phyloP scores from a whole-genome alignment of 1,139 yeast species.

The Kluyveromyces sp. region DNA sequence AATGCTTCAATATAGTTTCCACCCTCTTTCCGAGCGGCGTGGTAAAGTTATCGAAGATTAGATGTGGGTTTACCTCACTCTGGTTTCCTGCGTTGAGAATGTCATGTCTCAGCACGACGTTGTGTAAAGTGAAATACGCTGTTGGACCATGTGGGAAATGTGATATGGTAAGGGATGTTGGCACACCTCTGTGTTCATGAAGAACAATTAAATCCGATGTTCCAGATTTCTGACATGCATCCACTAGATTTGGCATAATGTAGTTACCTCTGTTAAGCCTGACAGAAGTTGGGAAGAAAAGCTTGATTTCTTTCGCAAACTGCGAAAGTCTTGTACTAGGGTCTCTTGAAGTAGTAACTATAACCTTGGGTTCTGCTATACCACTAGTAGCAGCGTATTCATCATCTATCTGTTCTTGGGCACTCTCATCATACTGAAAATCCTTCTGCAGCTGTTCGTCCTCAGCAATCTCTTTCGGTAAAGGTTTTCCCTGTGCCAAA shows the following conservation, averaged over 20 bases:
- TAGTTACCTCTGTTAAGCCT: slow-evolving; percentile 91
- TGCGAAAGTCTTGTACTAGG: slow-evolving; percentile 82
- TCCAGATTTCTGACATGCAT: slow-evolving; percentile 70
- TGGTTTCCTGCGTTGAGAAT: slow-evolving; percentile 79
- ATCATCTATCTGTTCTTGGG: slow-evolving; percentile 59
- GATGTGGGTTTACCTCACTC: slow-evolving; percentile 88
- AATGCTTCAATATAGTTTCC: slow-evolving; percentile 70
- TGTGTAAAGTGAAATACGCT: slow-evolving; percentile 87
- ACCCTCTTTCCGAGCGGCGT: slow-evolving; percentile 80
- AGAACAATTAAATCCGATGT: slow-evolving; percentile 78
- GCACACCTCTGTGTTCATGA: slow-evolving; percentile 98
- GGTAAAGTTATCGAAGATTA: slow-evolving; percentile 87
- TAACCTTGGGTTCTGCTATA: slow-evolving; percentile 81
- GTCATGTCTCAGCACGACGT: slow-evolving; percentile 91
- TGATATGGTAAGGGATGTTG: slow-evolving; percentile 84
- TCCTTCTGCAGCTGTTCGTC: slow-evolving; percentile 76
- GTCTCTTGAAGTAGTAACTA: slow-evolving; percentile 89
- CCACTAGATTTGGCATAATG: slow-evolving; percentile 75
- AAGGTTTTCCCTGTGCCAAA: slow-evolving; percentile 82
- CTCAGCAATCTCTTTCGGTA: slow-evolving; percentile 84
- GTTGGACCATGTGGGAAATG: slow-evolving; percentile 99
- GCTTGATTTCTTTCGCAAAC: slow-evolving; percentile 85
- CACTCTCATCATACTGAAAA: slow-evolving; percentile 59
- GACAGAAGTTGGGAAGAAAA: slow-evolving; percentile 83
- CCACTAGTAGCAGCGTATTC: slow-evolving; percentile 88